These are phyloP conservation scores for Oryza nivara DNA, from an alignment of 176 grass and related monocot species.

Conservation along the genomic window DNA sequence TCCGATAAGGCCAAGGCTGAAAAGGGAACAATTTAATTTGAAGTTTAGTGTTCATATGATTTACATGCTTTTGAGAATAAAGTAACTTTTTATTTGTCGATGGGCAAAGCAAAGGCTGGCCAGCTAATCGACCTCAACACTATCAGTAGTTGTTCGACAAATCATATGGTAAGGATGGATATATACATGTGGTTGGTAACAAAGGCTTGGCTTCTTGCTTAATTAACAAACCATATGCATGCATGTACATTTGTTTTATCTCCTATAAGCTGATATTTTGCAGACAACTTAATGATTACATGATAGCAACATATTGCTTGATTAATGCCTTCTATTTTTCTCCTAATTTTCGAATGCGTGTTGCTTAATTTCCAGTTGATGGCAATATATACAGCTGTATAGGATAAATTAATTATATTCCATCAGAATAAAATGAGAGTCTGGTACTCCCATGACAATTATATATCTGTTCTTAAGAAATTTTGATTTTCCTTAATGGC, in stretches of 20 bases:
- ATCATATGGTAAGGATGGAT: too few relatives aligned
- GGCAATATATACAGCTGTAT: too few relatives aligned
- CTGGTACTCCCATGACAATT: not conserved
- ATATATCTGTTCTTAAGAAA: not conserved
- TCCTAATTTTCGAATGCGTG: not conserved
- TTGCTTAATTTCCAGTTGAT: not conserved
- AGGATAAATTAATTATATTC: not conserved
- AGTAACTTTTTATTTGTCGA: not conserved
- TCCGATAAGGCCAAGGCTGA: not conserved
- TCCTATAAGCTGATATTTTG: not conserved
- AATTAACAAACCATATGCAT: not conserved
- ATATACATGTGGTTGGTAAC: too few relatives aligned
- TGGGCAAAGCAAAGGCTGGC: too few relatives aligned
- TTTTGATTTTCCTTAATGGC: not conserved
- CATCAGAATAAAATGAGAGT: not conserved
- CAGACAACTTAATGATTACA: not conserved
- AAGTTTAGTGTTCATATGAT: not conserved
- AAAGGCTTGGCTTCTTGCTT: not conserved
- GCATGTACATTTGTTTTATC: not conserved
- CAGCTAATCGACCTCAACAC: too few relatives aligned
- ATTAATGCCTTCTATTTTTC: not conserved
- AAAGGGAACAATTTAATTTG: not conserved
- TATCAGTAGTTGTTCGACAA: too few relatives aligned
- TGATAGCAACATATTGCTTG: not conserved
- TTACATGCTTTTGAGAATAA: not conserved